Percentiles rank a stretch among this genome's conserved stretches.
phyloP scores from a whole-genome alignment of 345 rosid genomes.

The rapeseed (Brassica napus) region DNA sequence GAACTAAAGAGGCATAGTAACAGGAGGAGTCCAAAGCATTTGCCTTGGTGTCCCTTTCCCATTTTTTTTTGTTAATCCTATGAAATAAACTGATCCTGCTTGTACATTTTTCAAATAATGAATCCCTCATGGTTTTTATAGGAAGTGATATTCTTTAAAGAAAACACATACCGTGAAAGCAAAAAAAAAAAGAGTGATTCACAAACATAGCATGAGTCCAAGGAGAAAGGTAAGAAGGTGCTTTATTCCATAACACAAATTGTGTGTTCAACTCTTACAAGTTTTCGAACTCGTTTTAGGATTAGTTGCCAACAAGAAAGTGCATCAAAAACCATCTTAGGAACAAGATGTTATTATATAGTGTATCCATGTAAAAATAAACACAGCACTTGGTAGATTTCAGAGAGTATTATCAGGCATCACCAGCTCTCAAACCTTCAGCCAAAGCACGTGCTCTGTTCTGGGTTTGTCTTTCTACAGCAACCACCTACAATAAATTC shows the following conservation, averaged over 20 bases:
- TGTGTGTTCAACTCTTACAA: constrained; percentile 31
- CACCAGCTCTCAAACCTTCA: constrained; percentile 54
- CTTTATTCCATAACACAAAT: constrained; percentile 15
- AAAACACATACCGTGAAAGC: constrained; percentile 17
- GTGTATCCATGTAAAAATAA: neutral
- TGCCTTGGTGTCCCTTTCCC: constrained; percentile 40
- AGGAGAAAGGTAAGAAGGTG: neutral
- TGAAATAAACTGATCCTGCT: constrained; percentile 15
- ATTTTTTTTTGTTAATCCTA: constrained; percentile 34
- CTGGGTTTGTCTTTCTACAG: constrained; percentile 73
- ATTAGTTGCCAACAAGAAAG: constrained; percentile 35
- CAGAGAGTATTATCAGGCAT: constrained; percentile 44
- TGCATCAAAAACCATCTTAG: constrained; percentile 13
- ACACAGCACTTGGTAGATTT: constrained; percentile 8
- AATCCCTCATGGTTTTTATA: constrained; percentile 27
- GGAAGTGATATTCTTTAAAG: neutral
- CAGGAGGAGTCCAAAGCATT: constrained; percentile 39
- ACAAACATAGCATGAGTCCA: constrained; percentile 35
- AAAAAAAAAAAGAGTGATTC: constrained; percentile 22
- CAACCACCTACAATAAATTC: constrained; percentile 59
- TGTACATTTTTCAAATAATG: constrained; percentile 8
- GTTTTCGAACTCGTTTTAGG: neutral
- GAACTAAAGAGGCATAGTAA: constrained; percentile 45
- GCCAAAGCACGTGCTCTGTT: constrained; percentile 65
- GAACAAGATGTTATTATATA: constrained; percentile 4